Percentiles rank a stretch among this genome's conserved stretches.
These are phyloP conservation scores for Cytospora mali DNA, from an alignment of 2,329 filamentous ascomycete species.

Conservation along the genomic window DNA sequence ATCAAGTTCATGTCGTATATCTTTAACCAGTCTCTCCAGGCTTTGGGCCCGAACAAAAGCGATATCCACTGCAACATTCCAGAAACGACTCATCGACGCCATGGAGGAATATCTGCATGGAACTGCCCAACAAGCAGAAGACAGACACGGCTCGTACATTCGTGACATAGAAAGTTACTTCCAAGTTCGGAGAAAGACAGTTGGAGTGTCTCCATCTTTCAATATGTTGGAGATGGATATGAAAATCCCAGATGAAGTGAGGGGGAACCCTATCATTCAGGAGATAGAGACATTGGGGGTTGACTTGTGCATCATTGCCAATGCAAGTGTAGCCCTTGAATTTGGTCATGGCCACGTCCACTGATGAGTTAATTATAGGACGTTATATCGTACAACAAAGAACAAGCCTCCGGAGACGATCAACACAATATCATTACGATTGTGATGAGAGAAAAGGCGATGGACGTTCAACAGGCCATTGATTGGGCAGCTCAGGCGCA, in stretches of 20 bases:
- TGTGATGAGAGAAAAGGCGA: conserved; percentile 29
- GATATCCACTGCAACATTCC: conserved; percentile 29
- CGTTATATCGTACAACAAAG: conserved; percentile 37
- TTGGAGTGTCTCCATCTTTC: conserved; percentile 33
- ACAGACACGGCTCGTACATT: conserved; percentile 29
- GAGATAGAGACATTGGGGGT: conserved; percentile 30
- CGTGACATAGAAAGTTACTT: conserved; percentile 34
- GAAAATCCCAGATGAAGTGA: conserved; percentile 32
- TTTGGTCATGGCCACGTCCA: background rate
- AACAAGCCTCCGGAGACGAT: conserved; percentile 34
- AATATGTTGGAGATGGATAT: conserved; percentile 32
- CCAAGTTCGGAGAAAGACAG: conserved; percentile 32
- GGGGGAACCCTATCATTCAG: conserved; percentile 30
- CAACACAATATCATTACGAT: conserved; percentile 38
- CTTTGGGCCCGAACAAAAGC: conserved; percentile 32
- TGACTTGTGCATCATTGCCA: conserved; percentile 35
- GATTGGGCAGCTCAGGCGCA: conserved; percentile 26
- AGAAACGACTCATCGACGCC: conserved; percentile 31
- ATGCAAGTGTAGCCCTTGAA: conserved; percentile 27
- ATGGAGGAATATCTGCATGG: conserved; percentile 33
- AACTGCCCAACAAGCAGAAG: conserved; percentile 32
- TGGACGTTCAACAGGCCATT: conserved; percentile 28
- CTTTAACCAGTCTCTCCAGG: conserved; percentile 22
- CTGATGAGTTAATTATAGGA: conserved; percentile 28
- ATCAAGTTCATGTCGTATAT: background rate